Evolutionary conservation across 306 rosid species (phyloP), one percentile per base, ranked within the genome.

Genomic region (Pyrus betulifolia): DNA sequence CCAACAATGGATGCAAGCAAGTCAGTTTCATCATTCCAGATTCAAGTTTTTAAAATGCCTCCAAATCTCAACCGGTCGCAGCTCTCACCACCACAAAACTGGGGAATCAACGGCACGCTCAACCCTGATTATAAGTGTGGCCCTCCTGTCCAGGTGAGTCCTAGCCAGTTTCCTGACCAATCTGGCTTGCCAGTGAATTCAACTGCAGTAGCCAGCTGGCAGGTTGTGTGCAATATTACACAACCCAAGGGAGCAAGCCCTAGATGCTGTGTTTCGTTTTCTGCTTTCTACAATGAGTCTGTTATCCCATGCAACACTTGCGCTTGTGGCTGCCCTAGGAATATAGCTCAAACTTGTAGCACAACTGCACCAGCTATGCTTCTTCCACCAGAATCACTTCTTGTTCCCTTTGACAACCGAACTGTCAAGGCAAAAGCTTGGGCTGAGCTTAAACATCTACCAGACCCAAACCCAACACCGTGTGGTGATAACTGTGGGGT

Each of bases 401-500:
- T 96, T 54, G 93, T 93, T 73, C 99, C 99, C 27, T 96, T 89
- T 31, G 98, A 84, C n/a, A 96, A 96, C 66, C 79, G 99, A 60
- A 85, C 77, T 6, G 76, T 71, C 46, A 80, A 82, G 87, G 93
- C 99, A 31, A 33, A 61, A 65, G 89, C 94, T 72, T 96, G 99
- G 99, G 98, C 98, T 60, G 82, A 30, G 12, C 40, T 89, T 51
- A 85, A 91, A 60, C 96, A 93, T 78, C 71, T 75, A 3, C 77
- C 84, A 4, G 69, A 21, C 76, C 94, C 99, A 21, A 85, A 82
- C 11, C 99, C 96, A 0, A 67, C 82, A 85, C 97, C 99, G 0
- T 96, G 99, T 33, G 83, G 89, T 15, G 99, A 96, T 85, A 93
- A 93, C 83, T 96, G 99, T 40, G 99, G 99, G 21, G 94, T 96